Evolutionary conservation across 148 eudicot genomes (phyloP).

Genomic region (Linanthus parryae): DNA sequence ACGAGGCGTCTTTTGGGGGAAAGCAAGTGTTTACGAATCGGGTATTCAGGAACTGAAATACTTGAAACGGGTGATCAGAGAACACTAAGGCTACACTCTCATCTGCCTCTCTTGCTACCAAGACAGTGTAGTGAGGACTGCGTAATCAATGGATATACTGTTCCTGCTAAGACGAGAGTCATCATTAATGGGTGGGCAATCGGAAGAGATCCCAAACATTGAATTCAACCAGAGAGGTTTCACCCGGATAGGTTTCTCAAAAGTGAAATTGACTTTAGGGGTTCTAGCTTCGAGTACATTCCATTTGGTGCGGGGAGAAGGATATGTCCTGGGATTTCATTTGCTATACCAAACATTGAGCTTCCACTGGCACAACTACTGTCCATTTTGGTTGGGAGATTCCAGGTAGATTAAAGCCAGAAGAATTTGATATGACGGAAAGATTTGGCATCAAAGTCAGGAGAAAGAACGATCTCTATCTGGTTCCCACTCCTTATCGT

Average conservation of each 20-base stretch:
- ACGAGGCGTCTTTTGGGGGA: neutral
- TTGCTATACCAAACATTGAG: neutral
- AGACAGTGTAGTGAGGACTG: neutral
- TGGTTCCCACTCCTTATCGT: too few species aligned
- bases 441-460: too few species aligned
- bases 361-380: neutral
- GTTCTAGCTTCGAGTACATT: neutral
- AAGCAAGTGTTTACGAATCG: neutral
- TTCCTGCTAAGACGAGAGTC: neutral
- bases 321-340: neutral
- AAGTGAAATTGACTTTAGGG: neutral
- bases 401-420: too few species aligned
- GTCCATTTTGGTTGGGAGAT: constrained; percentile 2
- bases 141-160: too few species aligned
- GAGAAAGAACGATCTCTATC: too few species aligned
- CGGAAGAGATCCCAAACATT: neutral
- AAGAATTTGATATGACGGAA: too few species aligned
- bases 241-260: neutral
- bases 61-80: constrained; percentile 1
- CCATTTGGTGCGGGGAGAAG: constrained; percentile 7
- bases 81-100: neutral
- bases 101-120: neutral
- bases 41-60: neutral
- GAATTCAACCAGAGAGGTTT: neutral
- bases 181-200: constrained; percentile 5